Base-by-base conservation (phyloP, 2,329 filamentous ascomycete species). In the Neobulgaria alba region DNA sequence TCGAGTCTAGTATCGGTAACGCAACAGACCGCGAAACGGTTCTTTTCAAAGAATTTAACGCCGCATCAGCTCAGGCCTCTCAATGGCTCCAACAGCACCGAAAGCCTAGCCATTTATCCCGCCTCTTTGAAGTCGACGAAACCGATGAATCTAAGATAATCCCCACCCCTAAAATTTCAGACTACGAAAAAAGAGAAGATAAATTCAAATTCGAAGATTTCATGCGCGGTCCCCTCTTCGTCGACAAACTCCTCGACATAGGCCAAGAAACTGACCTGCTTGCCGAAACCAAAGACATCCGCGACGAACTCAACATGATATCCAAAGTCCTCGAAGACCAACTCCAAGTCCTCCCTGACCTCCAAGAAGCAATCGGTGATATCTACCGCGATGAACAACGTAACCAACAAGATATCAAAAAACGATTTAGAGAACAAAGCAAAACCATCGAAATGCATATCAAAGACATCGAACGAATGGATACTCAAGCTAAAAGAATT, bases 401-500 rank as follows among this genome's bases (percentile, higher is more conserved):
- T 14, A 42, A 41, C 2, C 53, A 51, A 18, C 33, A 42, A 12
- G 49, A 53, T 19, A 40, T 55, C 16, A 56, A 55, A 36, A 53
- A 50, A 20, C 31, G 47, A 3, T 50, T 54, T 15, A 33, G 40
- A 5, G 47, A 48, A 2, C 52, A 52, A 21, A 23, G 50, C 1
- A 54, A 54, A 32, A 41, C 40, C 1, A 47, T 56, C 10, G 42
- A 46, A 2, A 48, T 44, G 15, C 49, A 54, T 30, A 33, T 46
- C 14, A 52, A 55, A 33, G 52, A 56, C 23, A 50, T 54, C 10
- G 80, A 86, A 46, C 81, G 79, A 48, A 78, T 93, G 62, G 85
- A 95, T 63, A 71, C 75, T 43, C 79, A 88, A 59, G 82, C 94
- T 61, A 86, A 95, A 58, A 71, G 73, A 43, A 79, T 85, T 36